Percentiles rank a stretch among this genome's conserved stretches.
These are phyloP conservation scores for Alternaria solani DNA, from an alignment of 2,329 filamentous ascomycete species.

Conservation along the genomic window DNA sequence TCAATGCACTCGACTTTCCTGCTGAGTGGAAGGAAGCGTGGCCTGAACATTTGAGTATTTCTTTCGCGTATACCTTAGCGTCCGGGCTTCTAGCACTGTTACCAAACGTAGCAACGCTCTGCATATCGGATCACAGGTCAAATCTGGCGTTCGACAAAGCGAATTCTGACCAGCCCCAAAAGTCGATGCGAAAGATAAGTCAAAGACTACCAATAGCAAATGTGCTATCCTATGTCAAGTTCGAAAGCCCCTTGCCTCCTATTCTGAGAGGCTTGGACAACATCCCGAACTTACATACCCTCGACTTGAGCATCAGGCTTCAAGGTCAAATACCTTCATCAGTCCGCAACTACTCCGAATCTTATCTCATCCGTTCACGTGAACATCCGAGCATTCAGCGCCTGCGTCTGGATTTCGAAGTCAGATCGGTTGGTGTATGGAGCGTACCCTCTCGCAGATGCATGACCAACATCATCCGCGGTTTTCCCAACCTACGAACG, in stretches of 20 bases:
- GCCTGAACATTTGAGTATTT: neutral
- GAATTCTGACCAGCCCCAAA: neutral
- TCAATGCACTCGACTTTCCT: slow-evolving; percentile 10
- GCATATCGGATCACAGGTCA: slow-evolving; percentile 7
- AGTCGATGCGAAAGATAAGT: neutral
- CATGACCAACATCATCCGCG: slow-evolving; percentile 11
- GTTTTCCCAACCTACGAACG: slow-evolving; percentile 8
- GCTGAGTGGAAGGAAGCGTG: neutral
- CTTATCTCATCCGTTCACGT: neutral
- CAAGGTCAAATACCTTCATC: too few relatives aligned
- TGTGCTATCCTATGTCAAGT: slow-evolving; percentile 7
- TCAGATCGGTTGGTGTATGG: slow-evolving; percentile 21
- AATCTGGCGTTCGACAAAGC: neutral
- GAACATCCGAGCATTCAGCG: slow-evolving; percentile 9
- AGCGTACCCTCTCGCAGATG: neutral
- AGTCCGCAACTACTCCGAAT: neutral
- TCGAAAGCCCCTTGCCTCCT: neutral
- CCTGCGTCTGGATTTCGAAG: slow-evolving; percentile 24
- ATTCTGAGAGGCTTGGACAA: neutral
- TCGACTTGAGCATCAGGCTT: slow-evolving; percentile 11
- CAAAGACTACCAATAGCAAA: neutral
- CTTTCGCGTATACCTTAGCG: neutral
- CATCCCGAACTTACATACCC: neutral
- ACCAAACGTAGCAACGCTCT: slow-evolving; percentile 17
- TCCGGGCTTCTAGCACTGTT: slow-evolving; percentile 9